Base-by-base conservation (phyloP, 306 rosid species). In the Oxytropis ochrocephala region DNA sequence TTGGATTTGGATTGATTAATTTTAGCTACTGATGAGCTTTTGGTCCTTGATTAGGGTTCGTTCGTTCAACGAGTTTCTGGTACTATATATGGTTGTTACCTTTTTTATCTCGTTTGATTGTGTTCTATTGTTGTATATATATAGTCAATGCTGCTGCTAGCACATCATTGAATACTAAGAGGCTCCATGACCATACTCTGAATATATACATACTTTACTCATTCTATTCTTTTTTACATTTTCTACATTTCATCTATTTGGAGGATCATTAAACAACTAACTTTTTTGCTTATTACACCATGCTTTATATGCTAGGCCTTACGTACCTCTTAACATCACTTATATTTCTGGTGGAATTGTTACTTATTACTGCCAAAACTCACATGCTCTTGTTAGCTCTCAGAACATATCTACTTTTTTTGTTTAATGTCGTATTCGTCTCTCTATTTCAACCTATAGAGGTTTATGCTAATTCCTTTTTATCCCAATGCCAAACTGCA, bases 81-180 rank as follows among this genome's bases (percentile, higher is more conserved):
- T 19, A 24, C n/a, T 46, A 7, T 50, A 49, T 12, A n/a, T n/a
- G n/a, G n/a, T n/a, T n/a, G n/a, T n/a, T n/a, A n/a, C n/a, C 32
- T 56, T 11, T 46, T 39, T 6, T 5, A 11, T 35, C 2, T 44
- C 57, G 1, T 59, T 50, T 72, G 65, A 72, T 66, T 66, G 70
- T 66, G 65, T 50, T 42, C 0, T 21, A 1, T 57, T 60, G 16
- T 61, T 73, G 6, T n/a, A n/a, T n/a, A n/a, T 43, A 6, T 74
- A 38, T 73, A 79, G 83, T 11, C 69, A 74, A 74, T 47, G 97
- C 97, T 8, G 84, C 96, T 5, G 87, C 94, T 78, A 75, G 94
- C 80, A 91, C 97, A 13, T 68, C 94, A 24, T 62, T 91, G 79
- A 91, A 91, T 76, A 89, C 97, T 16, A 87, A 93, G 88, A 89